Base-by-base conservation (phyloP, 768 basidiomycete genomes). In the Candolleomyces aberdarensis region DNA sequence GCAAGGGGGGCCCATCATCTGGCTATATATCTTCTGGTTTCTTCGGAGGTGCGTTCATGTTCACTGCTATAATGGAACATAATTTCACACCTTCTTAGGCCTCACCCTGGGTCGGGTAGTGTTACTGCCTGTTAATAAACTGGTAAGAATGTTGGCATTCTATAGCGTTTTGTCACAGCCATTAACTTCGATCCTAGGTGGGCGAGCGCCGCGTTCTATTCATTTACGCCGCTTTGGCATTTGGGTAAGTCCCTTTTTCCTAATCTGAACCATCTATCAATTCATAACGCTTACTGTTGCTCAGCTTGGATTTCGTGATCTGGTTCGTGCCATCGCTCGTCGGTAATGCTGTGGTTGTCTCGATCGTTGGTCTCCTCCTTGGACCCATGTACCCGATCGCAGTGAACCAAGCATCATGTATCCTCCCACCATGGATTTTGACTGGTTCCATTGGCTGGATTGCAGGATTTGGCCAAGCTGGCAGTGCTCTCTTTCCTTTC, bases 331-430 rank as follows among this genome's bases (percentile, higher is more conserved):
- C 86, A 31, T 86, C 84, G 5, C 75, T 91, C 14, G 75, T 90
- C 10, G 86, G 83, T 3, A 80, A 83, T 64, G 89, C 84, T 3
- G 76, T 91, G 4, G 84, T 86, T 0, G 79, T 91, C 64, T 81
- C 87, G 2, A 64, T 90, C 53, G 74, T 90, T 17, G 91, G 90
- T n/a, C 49, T 90, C 7, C 72, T 91, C 19, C 76, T 92, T 19
- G 91, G 89, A 0, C 89, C 89, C 2, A 83, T 91, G 75, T 91
- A 88, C 67, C 88, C 88, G 1, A 83, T 89, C 50, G 78, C 84
- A 11, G 85, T 94, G 84, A 89, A 88, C 67, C 83, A 89, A 46
- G 76, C 87, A 1, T 81, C 85, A 5, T 79, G 84, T 2, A 78
- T 92, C 56, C 71, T 95, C 9, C 93, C 92, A 7, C 78, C 79